Evolutionary conservation across 805 yeast genomes (phyloP).

Genomic region (Ogataea haglerorum): DNA sequence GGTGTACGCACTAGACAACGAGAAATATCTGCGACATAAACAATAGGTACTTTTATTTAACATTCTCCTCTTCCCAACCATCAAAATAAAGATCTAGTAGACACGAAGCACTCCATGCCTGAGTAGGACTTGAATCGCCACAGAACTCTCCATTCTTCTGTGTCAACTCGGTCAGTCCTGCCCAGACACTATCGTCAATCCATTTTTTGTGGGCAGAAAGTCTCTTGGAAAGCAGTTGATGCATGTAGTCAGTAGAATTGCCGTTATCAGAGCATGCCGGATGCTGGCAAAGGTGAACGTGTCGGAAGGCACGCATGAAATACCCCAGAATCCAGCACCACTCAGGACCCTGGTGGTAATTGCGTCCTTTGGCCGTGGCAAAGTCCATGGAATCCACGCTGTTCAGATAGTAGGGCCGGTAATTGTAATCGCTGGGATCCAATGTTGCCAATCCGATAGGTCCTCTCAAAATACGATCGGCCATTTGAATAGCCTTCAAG

Average conservation of each 20-base stretch:
- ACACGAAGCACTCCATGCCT: constrained; percentile 94
- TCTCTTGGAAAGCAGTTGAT: constrained; percentile 57
- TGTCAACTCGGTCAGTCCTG: constrained; percentile 89
- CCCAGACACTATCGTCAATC: constrained; percentile 81
- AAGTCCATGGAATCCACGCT: constrained; percentile 79
- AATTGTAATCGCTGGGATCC: constrained; percentile 90
- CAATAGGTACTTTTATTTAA: neutral
- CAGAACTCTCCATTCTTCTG: constrained; percentile 83
- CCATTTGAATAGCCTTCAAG: constrained; percentile 57
- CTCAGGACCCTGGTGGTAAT: constrained; percentile 98
- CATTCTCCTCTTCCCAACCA: constrained; percentile 35
- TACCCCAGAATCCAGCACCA: constrained; percentile 95
- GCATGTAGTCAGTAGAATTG: constrained; percentile 47
- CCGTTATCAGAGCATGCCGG: constrained; percentile 35
- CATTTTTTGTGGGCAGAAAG: constrained; percentile 63
- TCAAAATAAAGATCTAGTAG: constrained; percentile 77
- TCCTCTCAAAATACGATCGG: constrained; percentile 76
- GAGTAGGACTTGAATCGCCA: constrained; percentile 87
- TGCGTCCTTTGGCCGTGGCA: constrained; percentile 92
- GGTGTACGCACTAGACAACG: constrained; percentile 18
- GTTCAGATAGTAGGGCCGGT: constrained; percentile 84
- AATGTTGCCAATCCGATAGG: constrained; percentile 89
- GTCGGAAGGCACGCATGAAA: constrained; percentile 73
- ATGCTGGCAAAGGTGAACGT: constrained; percentile 44
- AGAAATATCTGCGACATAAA: constrained; percentile 6